Base-by-base conservation (phyloP, 192 early-diverging fungal genomes). In the Diversispora epigaea region DNA sequence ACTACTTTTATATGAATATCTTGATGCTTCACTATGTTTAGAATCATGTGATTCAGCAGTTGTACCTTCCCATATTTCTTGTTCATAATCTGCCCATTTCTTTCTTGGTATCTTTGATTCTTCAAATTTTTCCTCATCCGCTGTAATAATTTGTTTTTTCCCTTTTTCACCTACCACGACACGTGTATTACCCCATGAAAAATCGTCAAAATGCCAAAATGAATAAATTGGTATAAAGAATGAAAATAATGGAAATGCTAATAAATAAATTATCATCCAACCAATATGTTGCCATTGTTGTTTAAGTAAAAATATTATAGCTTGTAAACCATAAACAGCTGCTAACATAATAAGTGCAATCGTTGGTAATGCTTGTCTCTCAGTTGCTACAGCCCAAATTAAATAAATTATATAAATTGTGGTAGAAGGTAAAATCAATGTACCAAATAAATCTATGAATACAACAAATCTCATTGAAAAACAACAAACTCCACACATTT, bases 121-220 rank as follows among this genome's bases (percentile, higher is more conserved):
- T 80, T 98, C 91, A 76, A 95, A 96, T 74, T 91, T 84, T 68
- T 93, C 92, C 19, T 92, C 90, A 52, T 92, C 91, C 19, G 85
- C 84, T 22, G 86, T 79, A 77, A 87, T 87, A 39, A 87, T 84
- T 17, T 79, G 75, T 66, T 79, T 80, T 69, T 91, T 89, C 19
- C 84, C 87, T 43, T 88, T 87, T 45, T 91, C 89, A 50, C 92
- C 92, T 3, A 91, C 86, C 0, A 93, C 91, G 21, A 91, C 87
- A 80, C 92, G 91, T 32, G 96, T 98, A 80, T 97, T 95, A 77
- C 97, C 97, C 97, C 97, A 98, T 4, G 93, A 94, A 78, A 98
- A 98, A 77, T 98, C 96, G 76, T 98, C 96, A 88, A 96, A 95
- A 84, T 98, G 95, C 96, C 95, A 96, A 89, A 98, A 97, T 1